A percentile compares a stretch with the other conserved stretches of the same genome.
These are phyloP conservation scores for Neurospora tetraspora DNA, from an alignment of 495 filamentous ascomycete genomes.

Conservation along the genomic window DNA sequence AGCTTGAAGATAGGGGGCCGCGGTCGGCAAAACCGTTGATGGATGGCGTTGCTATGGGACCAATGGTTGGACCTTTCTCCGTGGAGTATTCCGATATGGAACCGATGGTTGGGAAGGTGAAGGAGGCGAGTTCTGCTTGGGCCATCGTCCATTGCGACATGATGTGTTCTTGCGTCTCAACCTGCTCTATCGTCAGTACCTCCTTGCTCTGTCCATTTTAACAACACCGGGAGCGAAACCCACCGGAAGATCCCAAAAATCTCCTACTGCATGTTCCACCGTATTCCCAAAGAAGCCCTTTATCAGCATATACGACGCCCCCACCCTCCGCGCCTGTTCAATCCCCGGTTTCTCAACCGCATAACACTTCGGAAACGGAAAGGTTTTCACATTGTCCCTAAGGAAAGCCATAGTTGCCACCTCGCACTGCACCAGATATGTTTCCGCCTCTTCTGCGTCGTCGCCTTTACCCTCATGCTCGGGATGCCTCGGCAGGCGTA, in stretches of 20 bases:
- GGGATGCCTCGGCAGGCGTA: slow-evolving; percentile 18
- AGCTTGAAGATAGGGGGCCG: slow-evolving; percentile 4
- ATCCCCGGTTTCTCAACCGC: slow-evolving; percentile 15
- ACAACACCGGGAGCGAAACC: background rate
- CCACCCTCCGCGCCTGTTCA: slow-evolving; percentile 8
- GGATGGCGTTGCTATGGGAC: slow-evolving; percentile 1
- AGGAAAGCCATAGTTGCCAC: slow-evolving; percentile 19
- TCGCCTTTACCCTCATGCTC: slow-evolving; percentile 3
- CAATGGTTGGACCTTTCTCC: slow-evolving; percentile 4
- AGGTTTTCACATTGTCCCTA: slow-evolving; percentile 2
- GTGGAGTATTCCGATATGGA: slow-evolving; percentile 6
- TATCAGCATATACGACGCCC: slow-evolving; percentile 23
- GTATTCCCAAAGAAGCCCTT: slow-evolving; percentile 24
- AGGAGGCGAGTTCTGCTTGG: slow-evolving; percentile 8
- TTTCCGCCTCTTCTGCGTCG: slow-evolving; percentile 4
- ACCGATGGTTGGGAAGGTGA: slow-evolving; percentile 6
- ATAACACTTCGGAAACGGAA: slow-evolving; percentile 12
- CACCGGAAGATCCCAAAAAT: slow-evolving; percentile 18
- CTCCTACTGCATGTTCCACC: slow-evolving; percentile 11
- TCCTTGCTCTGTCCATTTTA: background rate
- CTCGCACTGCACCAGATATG: slow-evolving; percentile 18
- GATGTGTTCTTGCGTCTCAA: slow-evolving; percentile 18
- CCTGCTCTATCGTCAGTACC: background rate
- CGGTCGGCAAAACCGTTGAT: slow-evolving; percentile 1
- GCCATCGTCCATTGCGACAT: slow-evolving; percentile 19